Evolutionary conservation across 305 asterid species (phyloP).

Genomic region (Solanum hybrid): DNA sequence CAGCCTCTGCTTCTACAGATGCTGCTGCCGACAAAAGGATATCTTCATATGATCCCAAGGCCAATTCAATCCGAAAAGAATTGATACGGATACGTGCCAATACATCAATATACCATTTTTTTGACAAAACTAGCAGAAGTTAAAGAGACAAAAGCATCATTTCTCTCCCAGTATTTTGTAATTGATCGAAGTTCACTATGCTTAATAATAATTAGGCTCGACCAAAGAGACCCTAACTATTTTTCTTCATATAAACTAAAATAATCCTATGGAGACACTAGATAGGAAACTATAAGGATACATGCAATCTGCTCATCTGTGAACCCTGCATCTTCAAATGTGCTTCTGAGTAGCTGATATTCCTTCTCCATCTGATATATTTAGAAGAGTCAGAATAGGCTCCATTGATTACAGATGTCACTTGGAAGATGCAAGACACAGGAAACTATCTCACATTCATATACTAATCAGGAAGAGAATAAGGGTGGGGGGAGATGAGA

Average conservation of each 20-base stretch:
- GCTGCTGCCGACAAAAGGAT: slow-evolving; percentile 75
- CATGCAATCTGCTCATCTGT: slow-evolving; percentile 42
- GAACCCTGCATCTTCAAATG: slow-evolving; percentile 38
- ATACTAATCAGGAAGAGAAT: not conserved
- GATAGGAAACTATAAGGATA: slow-evolving; percentile 32
- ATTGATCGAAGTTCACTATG: not conserved
- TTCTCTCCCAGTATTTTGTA: not conserved
- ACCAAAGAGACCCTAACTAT: not conserved
- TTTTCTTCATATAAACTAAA: not conserved
- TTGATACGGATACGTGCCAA: slow-evolving; percentile 78
- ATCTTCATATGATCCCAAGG: slow-evolving; percentile 61
- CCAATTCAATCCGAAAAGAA: slow-evolving; percentile 74
- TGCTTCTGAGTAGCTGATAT: slow-evolving; percentile 39
- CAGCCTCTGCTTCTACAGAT: slow-evolving; percentile 67
- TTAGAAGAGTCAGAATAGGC: not conserved
- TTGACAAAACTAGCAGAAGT: slow-evolving; percentile 63
- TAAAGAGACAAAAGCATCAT: slow-evolving; percentile 19
- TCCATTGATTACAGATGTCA: not conserved
- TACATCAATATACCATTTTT: slow-evolving; percentile 63
- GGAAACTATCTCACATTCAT: not conserved
- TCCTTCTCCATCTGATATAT: slow-evolving; percentile 59
- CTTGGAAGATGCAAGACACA: not conserved
- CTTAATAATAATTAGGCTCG: not conserved
- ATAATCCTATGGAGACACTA: not conserved
- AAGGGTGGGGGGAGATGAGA: not conserved